Conservation (phyloP, 208 protist genomes). For the Crithidia acanthocephali region DNA sequence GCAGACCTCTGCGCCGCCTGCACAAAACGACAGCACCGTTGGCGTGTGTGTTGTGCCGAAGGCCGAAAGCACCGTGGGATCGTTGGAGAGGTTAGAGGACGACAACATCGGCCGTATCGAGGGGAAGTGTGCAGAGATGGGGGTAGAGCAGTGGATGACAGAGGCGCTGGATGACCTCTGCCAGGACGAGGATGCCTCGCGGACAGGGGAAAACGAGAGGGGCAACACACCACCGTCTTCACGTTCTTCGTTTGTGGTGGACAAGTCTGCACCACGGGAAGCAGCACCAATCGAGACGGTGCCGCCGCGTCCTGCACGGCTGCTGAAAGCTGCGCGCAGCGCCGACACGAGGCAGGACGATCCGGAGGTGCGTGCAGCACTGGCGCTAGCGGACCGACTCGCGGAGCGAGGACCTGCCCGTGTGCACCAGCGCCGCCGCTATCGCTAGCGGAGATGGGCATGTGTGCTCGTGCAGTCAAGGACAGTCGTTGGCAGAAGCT, state of each 20-base stretch:
- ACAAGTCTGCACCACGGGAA: too few relatives aligned
- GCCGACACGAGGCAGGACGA: neutral
- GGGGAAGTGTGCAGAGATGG: neutral
- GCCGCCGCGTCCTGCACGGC: neutral
- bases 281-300: neutral
- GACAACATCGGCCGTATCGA: neutral
- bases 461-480: too few relatives aligned
- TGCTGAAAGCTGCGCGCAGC: neutral
- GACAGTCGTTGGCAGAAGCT: too few relatives aligned
- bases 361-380: slow-evolving; percentile 11
- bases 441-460: neutral
- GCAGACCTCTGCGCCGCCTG: neutral
- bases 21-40: neutral
- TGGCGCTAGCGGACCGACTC: slow-evolving; percentile 10
- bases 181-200: neutral
- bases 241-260: too few relatives aligned
- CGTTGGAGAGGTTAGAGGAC: too few relatives aligned
- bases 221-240: too few relatives aligned
- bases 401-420: neutral
- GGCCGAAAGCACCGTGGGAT: too few relatives aligned
- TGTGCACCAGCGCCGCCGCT: slow-evolving; percentile 6
- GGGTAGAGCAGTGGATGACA: neutral
- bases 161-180: neutral
- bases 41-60: too few relatives aligned
- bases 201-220: neutral